Conservation (phyloP, 2,329 filamentous ascomycete genomes). For the Pyrenochaeta sp. region DNA sequence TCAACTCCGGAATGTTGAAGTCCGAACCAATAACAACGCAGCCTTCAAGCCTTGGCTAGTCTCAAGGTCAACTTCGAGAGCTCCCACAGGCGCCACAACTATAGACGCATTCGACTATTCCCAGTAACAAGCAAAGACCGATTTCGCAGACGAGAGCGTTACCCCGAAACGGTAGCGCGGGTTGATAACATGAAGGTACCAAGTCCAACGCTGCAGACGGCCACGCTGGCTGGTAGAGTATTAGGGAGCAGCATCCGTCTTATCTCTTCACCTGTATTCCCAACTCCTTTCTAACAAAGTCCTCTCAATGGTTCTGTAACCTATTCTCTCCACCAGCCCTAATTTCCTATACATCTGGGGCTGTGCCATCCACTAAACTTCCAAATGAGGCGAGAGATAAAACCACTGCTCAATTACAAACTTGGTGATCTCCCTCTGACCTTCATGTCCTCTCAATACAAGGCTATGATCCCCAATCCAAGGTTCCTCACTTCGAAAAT, state of each 20-base stretch:
- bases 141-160: neutral
- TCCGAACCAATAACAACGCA: neutral
- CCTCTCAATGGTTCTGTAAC: neutral
- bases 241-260: neutral
- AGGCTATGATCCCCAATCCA: neutral
- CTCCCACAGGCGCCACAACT: neutral
- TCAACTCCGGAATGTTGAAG: conserved; percentile 1
- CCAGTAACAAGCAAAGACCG: neutral
- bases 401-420: neutral
- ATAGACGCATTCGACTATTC: neutral
- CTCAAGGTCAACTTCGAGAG: neutral
- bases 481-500: neutral
- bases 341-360: neutral
- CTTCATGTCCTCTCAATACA: neutral
- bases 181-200: neutral
- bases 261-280: neutral
- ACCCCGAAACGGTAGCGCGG: neutral
- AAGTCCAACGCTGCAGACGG: neutral
- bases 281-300: neutral
- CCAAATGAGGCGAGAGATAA: neutral
- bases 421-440: neutral
- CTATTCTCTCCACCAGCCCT: neutral
- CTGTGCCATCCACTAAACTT: neutral
- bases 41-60: neutral
- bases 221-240: neutral